Evolutionary conservation across 2,329 filamentous ascomycete genomes (phyloP).

Genomic region (Colletotrichum sidae): DNA sequence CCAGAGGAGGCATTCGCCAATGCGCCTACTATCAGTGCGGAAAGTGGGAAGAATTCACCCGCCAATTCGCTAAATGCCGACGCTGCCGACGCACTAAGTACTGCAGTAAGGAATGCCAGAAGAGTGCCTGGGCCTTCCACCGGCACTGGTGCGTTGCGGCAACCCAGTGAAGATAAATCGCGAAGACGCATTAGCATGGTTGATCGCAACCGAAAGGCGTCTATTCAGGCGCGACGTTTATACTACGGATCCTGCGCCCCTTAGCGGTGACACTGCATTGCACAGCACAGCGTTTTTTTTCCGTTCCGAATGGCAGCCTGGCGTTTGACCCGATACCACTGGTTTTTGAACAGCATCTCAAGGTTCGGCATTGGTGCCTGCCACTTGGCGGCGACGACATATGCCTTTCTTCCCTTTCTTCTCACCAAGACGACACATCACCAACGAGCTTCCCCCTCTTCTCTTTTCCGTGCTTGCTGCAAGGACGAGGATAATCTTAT

Average conservation of each 20-base stretch:
- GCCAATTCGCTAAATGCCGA: slow-evolving; percentile 97
- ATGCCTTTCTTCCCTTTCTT: slow-evolving; percentile 14
- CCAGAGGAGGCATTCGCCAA: slow-evolving; percentile 91
- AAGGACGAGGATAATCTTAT: background rate
- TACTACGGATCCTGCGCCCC: slow-evolving; percentile 36
- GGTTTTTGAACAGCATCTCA: slow-evolving; percentile 42
- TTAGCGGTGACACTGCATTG: slow-evolving; percentile 51
- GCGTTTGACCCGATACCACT: slow-evolving; percentile 59
- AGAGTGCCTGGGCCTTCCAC: slow-evolving; percentile 98
- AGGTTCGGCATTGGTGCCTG: slow-evolving; percentile 36
- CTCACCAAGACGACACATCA: slow-evolving; percentile 16
- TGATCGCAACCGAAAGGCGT: slow-evolving; percentile 22
- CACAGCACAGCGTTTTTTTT: slow-evolving; percentile 51
- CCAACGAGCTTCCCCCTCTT: slow-evolving; percentile 4
- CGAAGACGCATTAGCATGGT: slow-evolving; percentile 36
- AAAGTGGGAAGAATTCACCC: slow-evolving; percentile 96
- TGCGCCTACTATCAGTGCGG: slow-evolving; percentile 98
- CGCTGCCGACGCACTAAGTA: slow-evolving; percentile 97
- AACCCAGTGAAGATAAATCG: slow-evolving; percentile 55
- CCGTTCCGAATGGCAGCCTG: slow-evolving; percentile 46
- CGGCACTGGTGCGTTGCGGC: slow-evolving; percentile 96
- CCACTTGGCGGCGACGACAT: slow-evolving; percentile 30
- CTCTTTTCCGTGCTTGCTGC: background rate
- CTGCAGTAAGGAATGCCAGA: slow-evolving; percentile 99
- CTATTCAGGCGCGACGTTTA: slow-evolving; percentile 32